phyloP scores from a whole-genome alignment of 1,284 basidiomycete species.

The Austroboletus niveus region DNA sequence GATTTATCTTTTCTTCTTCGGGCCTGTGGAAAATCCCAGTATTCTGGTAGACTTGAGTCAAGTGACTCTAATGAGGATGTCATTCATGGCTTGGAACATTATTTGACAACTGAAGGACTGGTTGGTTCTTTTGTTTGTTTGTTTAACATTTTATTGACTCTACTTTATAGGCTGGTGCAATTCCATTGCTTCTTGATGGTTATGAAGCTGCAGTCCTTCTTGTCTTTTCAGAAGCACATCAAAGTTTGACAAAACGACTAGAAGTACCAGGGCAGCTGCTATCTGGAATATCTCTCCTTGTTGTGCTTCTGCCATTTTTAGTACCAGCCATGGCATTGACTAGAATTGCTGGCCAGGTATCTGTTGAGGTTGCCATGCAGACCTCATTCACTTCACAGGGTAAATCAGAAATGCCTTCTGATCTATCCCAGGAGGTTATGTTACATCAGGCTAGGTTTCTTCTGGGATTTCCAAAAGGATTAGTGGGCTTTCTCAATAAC shows the following conservation, averaged over 20 bases:
- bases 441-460: conserved; percentile 25
- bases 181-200: conserved; percentile 46
- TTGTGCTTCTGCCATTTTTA: conserved; percentile 27
- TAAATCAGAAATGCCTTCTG: neutral
- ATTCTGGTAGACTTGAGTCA: conserved; percentile 47
- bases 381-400: conserved; percentile 1
- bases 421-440: conserved; percentile 7
- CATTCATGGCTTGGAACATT: conserved; percentile 42
- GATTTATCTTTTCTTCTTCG: conserved; percentile 47
- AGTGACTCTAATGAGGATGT: conserved; percentile 38
- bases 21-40: conserved; percentile 48
- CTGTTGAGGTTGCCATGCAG: conserved; percentile 12
- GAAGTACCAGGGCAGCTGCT: conserved; percentile 30
- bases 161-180: conserved; percentile 45
- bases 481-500: conserved; percentile 27
- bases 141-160: conserved; percentile 1
- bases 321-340: conserved; percentile 14
- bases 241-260: conserved; percentile 26
- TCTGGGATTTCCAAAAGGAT: conserved; percentile 25
- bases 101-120: conserved; percentile 46
- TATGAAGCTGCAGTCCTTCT: conserved; percentile 42
- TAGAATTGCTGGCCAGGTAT: conserved; percentile 16
- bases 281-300: conserved; percentile 20
- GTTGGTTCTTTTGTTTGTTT: conserved; percentile 30
- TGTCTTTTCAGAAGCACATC: conserved; percentile 40